Evolutionary conservation across 257 asterid species (phyloP), one percentile per base, ranked within the genome.

Genomic region (Solanum medicagineum): DNA sequence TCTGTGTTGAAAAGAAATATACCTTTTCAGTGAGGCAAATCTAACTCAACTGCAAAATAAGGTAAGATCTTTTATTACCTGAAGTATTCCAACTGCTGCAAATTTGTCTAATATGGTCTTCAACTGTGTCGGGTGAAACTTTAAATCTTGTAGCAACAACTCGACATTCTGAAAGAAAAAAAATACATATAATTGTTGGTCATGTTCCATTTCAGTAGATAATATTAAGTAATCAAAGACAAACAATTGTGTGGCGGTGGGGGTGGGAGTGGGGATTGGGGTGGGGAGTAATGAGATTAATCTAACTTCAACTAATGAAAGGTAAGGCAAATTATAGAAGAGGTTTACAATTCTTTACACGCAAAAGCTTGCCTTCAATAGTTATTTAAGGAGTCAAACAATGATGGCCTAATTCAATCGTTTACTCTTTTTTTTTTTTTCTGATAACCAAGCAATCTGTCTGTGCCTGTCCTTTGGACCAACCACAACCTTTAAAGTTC

Each of bases 61-160:
- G 80, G 69, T 55, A 85, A 85, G 45, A 62, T 36, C 77, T 71
- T 17, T 53, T 60, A 80, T 63, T 81, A 96, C 99, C 98, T 96
- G 99, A 81, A 96, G 97, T 87, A 96, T 96, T 84, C 94, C 97
- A 85, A 93, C 98, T 44, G 98, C 99, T 81, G 98, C 98, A 90
- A 96, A 94, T 89, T 95, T 96, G 97, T 95, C 98, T 8, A 71
- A 45, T 15, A 91, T 88, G 4, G 97, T 93, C 95, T 96, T 96
- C 7, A 45, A 70, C 42, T 75, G 87, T 80, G 92, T 92, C 7
- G 97, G 98, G 84, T 90, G 92, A 84, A 95, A 85, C 20, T 88
- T 86, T 90, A 94, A 77, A 81, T 94, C 94, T 87, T 86, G 89
- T 92, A 94, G 85, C 80, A 92, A 85, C 75, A 88, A 85, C 19